Percentiles rank a stretch among this genome's conserved stretches.
These are phyloP conservation scores for Kalaharituber pfeilii DNA, from an alignment of 2,329 filamentous ascomycete species.

Conservation along the genomic window DNA sequence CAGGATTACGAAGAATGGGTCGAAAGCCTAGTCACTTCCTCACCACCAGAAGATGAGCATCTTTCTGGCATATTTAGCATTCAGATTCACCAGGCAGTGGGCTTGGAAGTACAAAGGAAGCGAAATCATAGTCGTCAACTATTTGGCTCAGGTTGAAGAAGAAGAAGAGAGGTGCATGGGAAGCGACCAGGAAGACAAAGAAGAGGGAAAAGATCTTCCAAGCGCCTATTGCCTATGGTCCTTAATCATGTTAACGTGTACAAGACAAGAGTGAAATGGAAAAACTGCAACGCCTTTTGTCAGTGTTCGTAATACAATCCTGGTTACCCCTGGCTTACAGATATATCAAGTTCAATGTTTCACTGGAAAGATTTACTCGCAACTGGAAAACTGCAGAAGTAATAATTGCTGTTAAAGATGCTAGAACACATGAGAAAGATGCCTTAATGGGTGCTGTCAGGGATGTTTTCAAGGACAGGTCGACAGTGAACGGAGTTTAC, in stretches of 20 bases:
- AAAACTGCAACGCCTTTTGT: constrained; percentile 76
- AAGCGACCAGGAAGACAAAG: constrained; percentile 51
- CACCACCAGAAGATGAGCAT: constrained; percentile 90
- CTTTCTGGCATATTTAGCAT: constrained; percentile 77
- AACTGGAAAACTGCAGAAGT: constrained; percentile 83
- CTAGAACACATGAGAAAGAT: constrained; percentile 79
- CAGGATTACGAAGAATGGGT: constrained; percentile 46
- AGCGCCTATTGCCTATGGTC: constrained; percentile 82
- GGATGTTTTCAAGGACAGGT: constrained; percentile 72
- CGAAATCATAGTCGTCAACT: not conserved
- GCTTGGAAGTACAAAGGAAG: constrained; percentile 54
- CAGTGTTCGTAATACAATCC: not conserved
- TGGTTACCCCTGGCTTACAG: not conserved
- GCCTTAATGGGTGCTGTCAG: constrained; percentile 81
- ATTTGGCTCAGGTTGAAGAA: constrained; percentile 39
- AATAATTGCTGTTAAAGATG: constrained; percentile 75
- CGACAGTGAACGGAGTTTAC: constrained; percentile 80
- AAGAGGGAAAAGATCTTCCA: constrained; percentile 60
- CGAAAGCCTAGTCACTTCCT: constrained; percentile 55
- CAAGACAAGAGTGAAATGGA: constrained; percentile 84
- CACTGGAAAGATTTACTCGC: constrained; percentile 78
- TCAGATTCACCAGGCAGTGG: constrained; percentile 86
- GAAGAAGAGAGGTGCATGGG: constrained; percentile 58
- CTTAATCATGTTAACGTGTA: constrained; percentile 78
- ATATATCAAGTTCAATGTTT: constrained; percentile 55